phyloP scores from a whole-genome alignment of 2,329 filamentous ascomycete species.

The Celoporthe dispersa region DNA sequence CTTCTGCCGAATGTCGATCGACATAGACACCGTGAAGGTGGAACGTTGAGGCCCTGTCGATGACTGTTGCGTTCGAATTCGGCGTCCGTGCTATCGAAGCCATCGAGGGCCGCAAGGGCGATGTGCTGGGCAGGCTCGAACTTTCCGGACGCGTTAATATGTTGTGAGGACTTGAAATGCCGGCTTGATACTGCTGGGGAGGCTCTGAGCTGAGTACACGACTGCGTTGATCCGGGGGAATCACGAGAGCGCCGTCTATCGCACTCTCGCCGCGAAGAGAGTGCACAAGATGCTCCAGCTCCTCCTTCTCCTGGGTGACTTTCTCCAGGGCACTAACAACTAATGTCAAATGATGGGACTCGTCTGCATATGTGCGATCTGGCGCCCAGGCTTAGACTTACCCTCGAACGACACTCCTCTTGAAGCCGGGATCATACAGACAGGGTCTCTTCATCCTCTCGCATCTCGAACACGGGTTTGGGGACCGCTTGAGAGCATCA shows the following conservation, averaged over 20 bases:
- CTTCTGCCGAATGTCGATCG: conserved; percentile 2
- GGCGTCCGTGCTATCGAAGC: not conserved
- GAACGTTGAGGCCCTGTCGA: not conserved
- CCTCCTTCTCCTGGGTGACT: conserved; percentile 3
- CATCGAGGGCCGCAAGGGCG: not conserved
- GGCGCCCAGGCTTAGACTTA: not conserved
- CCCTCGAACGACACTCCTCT: conserved; percentile 3
- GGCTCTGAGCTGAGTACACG: not conserved
- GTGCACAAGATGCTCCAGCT: not conserved
- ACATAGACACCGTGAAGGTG: conserved; percentile 1
- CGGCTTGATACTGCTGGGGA: not conserved
- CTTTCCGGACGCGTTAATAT: not conserved
- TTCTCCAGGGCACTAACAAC: not conserved
- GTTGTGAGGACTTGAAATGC: not conserved
- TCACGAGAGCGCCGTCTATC: not conserved
- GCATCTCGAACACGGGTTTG: conserved; percentile 1
- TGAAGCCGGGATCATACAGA: conserved; percentile 1
- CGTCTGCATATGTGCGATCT: not conserved
- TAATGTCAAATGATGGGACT: not conserved
- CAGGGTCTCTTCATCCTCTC: not conserved
- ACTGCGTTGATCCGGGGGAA: not conserved
- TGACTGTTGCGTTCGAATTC: not conserved
- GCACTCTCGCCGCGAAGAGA: not conserved
- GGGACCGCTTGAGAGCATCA: not conserved
- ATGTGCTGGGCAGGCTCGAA: not conserved